Percentiles rank a stretch among this genome's conserved stretches.
These are phyloP conservation scores for Euphorbia pulcherrima DNA, from an alignment of 345 rosid genomes.

Conservation along the genomic window DNA sequence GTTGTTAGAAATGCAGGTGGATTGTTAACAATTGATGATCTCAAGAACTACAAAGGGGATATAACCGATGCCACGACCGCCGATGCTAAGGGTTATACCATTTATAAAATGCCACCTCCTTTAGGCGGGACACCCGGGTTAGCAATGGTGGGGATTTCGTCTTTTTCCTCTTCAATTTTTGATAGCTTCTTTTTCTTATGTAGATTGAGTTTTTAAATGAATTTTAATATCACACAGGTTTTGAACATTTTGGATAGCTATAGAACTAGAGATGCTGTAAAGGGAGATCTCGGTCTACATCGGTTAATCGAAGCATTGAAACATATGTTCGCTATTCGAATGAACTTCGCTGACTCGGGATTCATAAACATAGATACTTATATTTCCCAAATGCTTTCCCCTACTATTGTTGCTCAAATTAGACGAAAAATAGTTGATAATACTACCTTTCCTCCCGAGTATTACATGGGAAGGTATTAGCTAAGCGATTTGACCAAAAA, in stretches of 20 bases:
- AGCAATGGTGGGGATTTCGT: too few relatives aligned
- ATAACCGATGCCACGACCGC: slow-evolving; percentile 54
- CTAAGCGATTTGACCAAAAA: neutral
- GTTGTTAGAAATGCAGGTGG: slow-evolving; percentile 74
- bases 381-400: slow-evolving; percentile 55
- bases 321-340: too few relatives aligned
- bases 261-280: slow-evolving; percentile 44
- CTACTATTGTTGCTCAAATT: slow-evolving; percentile 48
- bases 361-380: slow-evolving; percentile 25
- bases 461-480: slow-evolving; percentile 44
- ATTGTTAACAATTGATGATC: slow-evolving; percentile 78
- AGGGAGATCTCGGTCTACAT: slow-evolving; percentile 54
- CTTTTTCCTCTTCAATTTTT: too few relatives aligned
- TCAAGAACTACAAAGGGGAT: slow-evolving; percentile 59
- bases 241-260: slow-evolving; percentile 66
- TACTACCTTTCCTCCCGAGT: too few relatives aligned
- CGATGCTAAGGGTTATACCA: slow-evolving; percentile 55
- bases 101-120: slow-evolving; percentile 64
- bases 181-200: too few relatives aligned
- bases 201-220: too few relatives aligned
- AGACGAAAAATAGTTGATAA: slow-evolving; percentile 56
- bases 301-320: slow-evolving; percentile 77
- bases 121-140: too few relatives aligned
- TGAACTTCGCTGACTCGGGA: too few relatives aligned
- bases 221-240: slow-evolving; percentile 42